A percentile compares a stretch with the other conserved stretches of the same genome.
These are phyloP conservation scores for Lathyrus aphaca DNA, from an alignment of 306 rosid genomes.

Conservation along the genomic window DNA sequence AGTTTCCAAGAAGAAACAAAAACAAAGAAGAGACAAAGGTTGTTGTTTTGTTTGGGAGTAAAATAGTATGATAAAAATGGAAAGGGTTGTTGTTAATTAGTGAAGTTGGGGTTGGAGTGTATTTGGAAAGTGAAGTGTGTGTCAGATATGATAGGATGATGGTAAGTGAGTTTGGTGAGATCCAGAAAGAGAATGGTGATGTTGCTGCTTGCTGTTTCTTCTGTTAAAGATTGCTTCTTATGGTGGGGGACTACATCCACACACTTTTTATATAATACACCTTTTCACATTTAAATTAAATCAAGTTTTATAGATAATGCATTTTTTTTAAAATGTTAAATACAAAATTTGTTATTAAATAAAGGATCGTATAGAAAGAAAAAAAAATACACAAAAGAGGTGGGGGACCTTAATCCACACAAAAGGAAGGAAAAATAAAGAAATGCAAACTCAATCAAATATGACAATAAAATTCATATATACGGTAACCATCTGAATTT, in stretches of 20 bases:
- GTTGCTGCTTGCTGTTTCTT: background rate
- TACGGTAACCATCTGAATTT: too few species aligned
- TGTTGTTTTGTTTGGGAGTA: background rate
- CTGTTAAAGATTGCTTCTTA: slow-evolving; percentile 35
- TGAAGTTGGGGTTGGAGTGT: slow-evolving; percentile 38
- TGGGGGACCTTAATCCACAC: too few species aligned
- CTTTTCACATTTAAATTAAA: background rate
- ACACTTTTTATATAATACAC: slow-evolving; percentile 15
- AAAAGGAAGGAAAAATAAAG: too few species aligned
- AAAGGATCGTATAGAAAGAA: too few species aligned
- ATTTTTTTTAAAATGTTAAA: too few species aligned
- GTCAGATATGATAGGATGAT: slow-evolving; percentile 34
- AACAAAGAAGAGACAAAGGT: background rate
- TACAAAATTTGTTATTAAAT: too few species aligned
- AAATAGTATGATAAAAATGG: slow-evolving; percentile 36
- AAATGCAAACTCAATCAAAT: too few species aligned
- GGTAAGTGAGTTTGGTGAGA: slow-evolving; percentile 30
- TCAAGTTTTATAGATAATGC: too few species aligned
- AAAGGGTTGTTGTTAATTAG: slow-evolving; percentile 30
- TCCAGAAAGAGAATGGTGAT: slow-evolving; percentile 24
- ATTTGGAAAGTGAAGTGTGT: slow-evolving; percentile 28
- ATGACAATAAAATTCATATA: too few species aligned
- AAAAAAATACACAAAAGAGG: too few species aligned
- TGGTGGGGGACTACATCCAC: slow-evolving; percentile 31
- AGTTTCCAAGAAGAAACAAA: slow-evolving; percentile 6